These are phyloP conservation scores for Akanthomyces lecanii DNA, from an alignment of 2,329 filamentous ascomycete genomes.

Conservation along the genomic window DNA sequence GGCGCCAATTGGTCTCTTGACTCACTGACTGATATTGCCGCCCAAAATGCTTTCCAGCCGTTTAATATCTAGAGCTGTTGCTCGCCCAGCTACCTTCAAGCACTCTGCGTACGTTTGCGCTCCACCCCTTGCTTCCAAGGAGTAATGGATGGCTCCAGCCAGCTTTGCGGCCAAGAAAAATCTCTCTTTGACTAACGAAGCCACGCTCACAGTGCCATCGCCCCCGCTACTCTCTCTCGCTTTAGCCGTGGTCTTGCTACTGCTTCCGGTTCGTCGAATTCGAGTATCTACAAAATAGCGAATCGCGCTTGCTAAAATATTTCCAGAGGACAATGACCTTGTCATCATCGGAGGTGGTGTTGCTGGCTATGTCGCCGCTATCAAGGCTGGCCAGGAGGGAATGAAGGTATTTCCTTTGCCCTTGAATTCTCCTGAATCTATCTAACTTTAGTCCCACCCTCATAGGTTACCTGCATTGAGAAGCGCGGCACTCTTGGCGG, in stretches of 20 bases:
- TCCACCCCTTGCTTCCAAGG: not conserved
- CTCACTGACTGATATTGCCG: conserved; percentile 21
- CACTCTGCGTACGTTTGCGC: conserved; percentile 45
- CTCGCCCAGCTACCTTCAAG: conserved; percentile 52
- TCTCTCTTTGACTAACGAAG: conserved; percentile 22
- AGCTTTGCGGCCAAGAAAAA: conserved; percentile 16
- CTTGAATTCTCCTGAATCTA: not conserved
- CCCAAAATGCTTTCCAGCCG: conserved; percentile 56
- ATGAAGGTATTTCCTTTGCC: conserved; percentile 66
- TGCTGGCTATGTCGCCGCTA: conserved; percentile 96
- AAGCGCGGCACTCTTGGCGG: conserved; percentile 93
- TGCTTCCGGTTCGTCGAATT: conserved; percentile 45
- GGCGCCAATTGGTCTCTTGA: conserved; percentile 26
- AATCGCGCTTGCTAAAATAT: conserved; percentile 34
- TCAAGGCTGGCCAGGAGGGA: conserved; percentile 97
- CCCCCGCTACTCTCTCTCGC: conserved; percentile 43
- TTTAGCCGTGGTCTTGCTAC: conserved; percentile 58
- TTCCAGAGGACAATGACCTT: conserved; percentile 84
- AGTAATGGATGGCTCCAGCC: not conserved
- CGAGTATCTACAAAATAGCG: not conserved
- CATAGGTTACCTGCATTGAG: conserved; percentile 91
- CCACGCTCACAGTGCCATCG: conserved; percentile 38
- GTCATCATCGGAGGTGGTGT: conserved; percentile 98
- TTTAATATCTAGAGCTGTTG: conserved; percentile 55
- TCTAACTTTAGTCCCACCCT: conserved; percentile 16